phyloP scores from a whole-genome alignment of 768 basidiomycete species.

The Butyriboletus loyo region DNA sequence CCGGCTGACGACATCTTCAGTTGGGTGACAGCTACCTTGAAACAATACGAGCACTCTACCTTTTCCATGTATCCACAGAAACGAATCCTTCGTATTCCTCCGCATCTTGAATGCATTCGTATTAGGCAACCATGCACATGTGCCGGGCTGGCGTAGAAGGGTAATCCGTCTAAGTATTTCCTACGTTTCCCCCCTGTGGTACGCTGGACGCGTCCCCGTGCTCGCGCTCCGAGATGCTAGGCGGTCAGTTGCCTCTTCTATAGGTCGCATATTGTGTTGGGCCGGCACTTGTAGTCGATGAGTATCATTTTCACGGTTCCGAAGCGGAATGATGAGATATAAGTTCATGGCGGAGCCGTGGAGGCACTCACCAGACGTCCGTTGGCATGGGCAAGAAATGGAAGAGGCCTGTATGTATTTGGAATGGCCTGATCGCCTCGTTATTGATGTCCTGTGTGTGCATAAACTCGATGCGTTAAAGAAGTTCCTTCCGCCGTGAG shows the following conservation, averaged over 20 bases:
- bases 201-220: neutral
- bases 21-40: too few species aligned
- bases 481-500: neutral
- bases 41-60: neutral
- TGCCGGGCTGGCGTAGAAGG: slow-evolving; percentile 1
- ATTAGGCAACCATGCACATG: slow-evolving; percentile 11
- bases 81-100: neutral
- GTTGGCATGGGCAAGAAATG: neutral
- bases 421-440: neutral
- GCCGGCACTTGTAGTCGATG: too few species aligned
- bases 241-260: too few species aligned
- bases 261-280: too few species aligned
- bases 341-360: neutral
- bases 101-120: neutral
- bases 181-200: neutral
- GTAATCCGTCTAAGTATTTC: neutral
- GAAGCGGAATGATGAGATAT: neutral
- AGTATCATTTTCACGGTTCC: neutral
- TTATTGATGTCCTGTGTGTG: neutral
- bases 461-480: neutral
- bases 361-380: neutral
- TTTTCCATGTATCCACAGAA: slow-evolving; percentile 17
- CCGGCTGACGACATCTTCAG: slow-evolving; percentile 6
- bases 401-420: neutral
- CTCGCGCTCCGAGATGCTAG: neutral